Evolutionary conservation across 2,329 filamentous ascomycete genomes (phyloP).

Genomic region (Proliferodiscus dingleyae): DNA sequence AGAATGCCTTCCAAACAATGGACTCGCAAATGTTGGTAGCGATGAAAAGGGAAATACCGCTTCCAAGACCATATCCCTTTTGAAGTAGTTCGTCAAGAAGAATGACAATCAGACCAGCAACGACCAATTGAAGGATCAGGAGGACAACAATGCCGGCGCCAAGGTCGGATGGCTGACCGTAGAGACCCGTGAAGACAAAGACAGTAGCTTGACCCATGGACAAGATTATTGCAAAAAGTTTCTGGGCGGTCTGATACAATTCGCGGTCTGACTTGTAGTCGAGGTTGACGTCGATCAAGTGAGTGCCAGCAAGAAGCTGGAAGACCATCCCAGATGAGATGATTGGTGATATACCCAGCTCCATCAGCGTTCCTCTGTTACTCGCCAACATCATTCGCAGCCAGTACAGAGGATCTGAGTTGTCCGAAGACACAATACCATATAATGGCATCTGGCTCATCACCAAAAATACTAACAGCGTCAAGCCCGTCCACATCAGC

Average conservation of each 20-base stretch:
- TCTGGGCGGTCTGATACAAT: slow-evolving; percentile 99
- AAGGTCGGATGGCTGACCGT: slow-evolving; percentile 92
- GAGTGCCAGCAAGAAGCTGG: slow-evolving; percentile 98
- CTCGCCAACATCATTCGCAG: slow-evolving; percentile 99
- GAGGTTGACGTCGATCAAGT: slow-evolving; percentile 99
- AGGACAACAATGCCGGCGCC: slow-evolving; percentile 98
- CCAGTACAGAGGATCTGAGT: slow-evolving; percentile 98
- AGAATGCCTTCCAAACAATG: slow-evolving; percentile 99
- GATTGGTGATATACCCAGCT: slow-evolving; percentile 95
- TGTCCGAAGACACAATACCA: slow-evolving; percentile 98
- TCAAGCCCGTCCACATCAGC: slow-evolving; percentile 92
- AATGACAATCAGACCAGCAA: slow-evolving; percentile 97
- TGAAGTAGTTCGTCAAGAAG: slow-evolving; percentile 98
- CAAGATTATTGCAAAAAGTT: slow-evolving; percentile 95
- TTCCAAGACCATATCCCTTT: slow-evolving; percentile 98
- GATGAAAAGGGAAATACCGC: slow-evolving; percentile 98
- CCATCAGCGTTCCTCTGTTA: slow-evolving; percentile 96
- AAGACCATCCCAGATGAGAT: slow-evolving; percentile 99
- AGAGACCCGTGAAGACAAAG: slow-evolving; percentile 96
- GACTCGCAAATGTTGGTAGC: slow-evolving; percentile 99
- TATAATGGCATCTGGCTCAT: slow-evolving; percentile 99
- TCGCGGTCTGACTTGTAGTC: slow-evolving; percentile 99
- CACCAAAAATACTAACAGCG: slow-evolving; percentile 96
- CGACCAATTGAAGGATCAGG: slow-evolving; percentile 93
- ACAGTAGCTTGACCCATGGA: slow-evolving; percentile 97